phyloP scores from a whole-genome alignment of 257 asterid species.

The Petunia secreta region DNA sequence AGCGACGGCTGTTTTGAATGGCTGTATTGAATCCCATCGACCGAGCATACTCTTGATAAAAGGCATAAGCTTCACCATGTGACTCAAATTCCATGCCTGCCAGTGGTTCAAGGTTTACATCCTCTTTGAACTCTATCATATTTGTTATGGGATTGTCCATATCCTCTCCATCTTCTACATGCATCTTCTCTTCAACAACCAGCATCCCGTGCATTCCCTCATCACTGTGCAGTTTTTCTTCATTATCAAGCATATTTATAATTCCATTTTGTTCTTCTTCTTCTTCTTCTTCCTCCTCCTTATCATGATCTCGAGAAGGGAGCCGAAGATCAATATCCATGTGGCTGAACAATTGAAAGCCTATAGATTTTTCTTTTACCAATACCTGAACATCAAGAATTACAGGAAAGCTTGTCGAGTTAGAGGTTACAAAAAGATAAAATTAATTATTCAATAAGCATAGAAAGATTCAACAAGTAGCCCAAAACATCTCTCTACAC shows the following conservation, averaged over 20 bases:
- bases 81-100: conserved; percentile 98
- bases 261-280: conserved; percentile 66
- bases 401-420: conserved; percentile 15
- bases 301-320: conserved; percentile 84
- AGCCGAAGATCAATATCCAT: conserved; percentile 96
- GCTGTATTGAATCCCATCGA: conserved; percentile 92
- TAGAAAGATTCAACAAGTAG: not conserved
- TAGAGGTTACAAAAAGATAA: not conserved
- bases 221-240: conserved; percentile 60
- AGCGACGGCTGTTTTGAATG: conserved; percentile 92
- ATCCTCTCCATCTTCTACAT: conserved; percentile 62
- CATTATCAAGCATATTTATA: conserved; percentile 65
- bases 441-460: conserved; percentile 7
- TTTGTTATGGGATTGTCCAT: conserved; percentile 53
- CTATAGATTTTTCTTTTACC: conserved; percentile 15
- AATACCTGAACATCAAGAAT: conserved; percentile 20
- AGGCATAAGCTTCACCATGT: conserved; percentile 91
- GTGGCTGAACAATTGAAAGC: conserved; percentile 16
- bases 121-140: conserved; percentile 65
- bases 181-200: conserved; percentile 59
- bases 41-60: conserved; percentile 95
- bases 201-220: conserved; percentile 57
- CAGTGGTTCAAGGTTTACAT: conserved; percentile 89
- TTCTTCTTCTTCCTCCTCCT: conserved; percentile 39
- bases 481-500: conserved; percentile 11